phyloP scores from a whole-genome alignment of 345 rosid genomes.

The Hibiscus mutabilis region DNA sequence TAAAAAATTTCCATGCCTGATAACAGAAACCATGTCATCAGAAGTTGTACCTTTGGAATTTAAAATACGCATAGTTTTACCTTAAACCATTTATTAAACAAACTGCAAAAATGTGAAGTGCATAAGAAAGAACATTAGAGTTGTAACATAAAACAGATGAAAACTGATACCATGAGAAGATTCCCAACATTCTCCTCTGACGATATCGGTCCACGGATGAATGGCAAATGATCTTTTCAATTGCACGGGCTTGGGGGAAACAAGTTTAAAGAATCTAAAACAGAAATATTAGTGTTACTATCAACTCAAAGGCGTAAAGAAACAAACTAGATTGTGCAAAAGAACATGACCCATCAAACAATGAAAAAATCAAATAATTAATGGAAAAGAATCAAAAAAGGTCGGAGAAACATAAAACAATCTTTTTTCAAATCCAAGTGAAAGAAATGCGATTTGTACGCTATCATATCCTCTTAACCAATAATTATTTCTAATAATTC shows the following conservation, averaged over 20 bases:
- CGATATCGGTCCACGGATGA: conserved; percentile 84
- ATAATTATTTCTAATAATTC: background rate
- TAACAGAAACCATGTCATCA: conserved; percentile 17
- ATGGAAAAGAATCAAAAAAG: background rate
- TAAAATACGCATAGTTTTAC: background rate
- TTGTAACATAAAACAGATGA: background rate
- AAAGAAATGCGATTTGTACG: background rate
- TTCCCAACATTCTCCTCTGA: conserved; percentile 83
- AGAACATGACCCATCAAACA: background rate
- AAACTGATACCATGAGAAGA: conserved; percentile 74
- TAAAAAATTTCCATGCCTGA: conserved; percentile 96
- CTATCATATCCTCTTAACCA: background rate
- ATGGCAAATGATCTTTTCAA: conserved; percentile 68
- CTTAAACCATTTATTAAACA: background rate
- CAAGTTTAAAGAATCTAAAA: conserved; percentile 56
- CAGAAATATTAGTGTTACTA: conserved; percentile 10
- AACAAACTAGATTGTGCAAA: background rate
- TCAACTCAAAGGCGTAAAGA: conserved; percentile 1
- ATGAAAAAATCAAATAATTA: background rate
- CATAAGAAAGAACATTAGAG: background rate
- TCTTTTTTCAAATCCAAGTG: background rate
- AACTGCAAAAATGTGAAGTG: background rate
- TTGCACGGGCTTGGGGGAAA: conserved; percentile 76
- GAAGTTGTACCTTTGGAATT: background rate
- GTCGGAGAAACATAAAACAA: background rate